Conservation (phyloP, 805 yeast genomes). For the Kodamaea sagamina region DNA sequence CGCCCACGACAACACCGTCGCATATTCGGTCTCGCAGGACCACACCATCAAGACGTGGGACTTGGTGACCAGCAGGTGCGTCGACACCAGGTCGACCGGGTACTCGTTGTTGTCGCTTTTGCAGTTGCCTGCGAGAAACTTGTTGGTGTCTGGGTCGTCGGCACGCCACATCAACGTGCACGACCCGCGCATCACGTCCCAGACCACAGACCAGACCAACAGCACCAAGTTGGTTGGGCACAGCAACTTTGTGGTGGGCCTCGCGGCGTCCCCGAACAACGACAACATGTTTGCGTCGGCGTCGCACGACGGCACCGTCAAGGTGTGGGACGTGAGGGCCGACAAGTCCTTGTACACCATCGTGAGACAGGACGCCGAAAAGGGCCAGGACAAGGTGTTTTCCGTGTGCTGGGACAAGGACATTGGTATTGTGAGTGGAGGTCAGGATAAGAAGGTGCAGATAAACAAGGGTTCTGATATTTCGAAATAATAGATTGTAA, state of each 20-base stretch:
- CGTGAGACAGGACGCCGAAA: conserved; percentile 59
- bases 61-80: conserved; percentile 77
- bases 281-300: conserved; percentile 84
- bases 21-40: conserved; percentile 93
- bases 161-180: conserved; percentile 96
- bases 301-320: conserved; percentile 94
- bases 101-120: conserved; percentile 78
- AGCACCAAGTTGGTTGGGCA: conserved; percentile 77
- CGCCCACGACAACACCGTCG: conserved; percentile 71
- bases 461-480: conserved; percentile 52
- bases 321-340: conserved; percentile 94
- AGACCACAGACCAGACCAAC: conserved; percentile 59
- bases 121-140: conserved; percentile 63
- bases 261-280: conserved; percentile 73
- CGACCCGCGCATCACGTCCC: conserved; percentile 75
- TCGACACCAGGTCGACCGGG: conserved; percentile 86
- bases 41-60: conserved; percentile 97
- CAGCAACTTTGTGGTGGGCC: conserved; percentile 81
- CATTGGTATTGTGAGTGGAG: conserved; percentile 88
- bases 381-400: conserved; percentile 67
- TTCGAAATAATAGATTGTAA: conserved; percentile 2
- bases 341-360: conserved; percentile 79
- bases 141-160: conserved; percentile 91
- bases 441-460: conserved; percentile 90
- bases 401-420: conserved; percentile 81